Percentiles rank a stretch among this genome's conserved stretches.
These are phyloP conservation scores for Arachnopeziza araneosa DNA, from an alignment of 2,329 filamentous ascomycete genomes.

Conservation along the genomic window DNA sequence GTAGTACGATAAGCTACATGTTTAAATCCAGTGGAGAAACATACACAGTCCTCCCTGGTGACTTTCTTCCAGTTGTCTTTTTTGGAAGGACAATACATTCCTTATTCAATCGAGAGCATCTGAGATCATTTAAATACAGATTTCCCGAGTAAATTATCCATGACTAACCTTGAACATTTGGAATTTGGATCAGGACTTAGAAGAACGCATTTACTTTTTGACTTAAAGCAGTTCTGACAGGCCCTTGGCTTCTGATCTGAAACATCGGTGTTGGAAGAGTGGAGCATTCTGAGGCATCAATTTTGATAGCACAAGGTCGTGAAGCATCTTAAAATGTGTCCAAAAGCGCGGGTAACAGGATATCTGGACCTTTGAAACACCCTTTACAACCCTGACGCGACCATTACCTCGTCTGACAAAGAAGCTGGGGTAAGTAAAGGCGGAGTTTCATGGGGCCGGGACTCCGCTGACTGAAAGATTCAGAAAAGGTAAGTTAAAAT, in stretches of 20 bases:
- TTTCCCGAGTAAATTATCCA: background rate
- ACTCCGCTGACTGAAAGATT: no score
- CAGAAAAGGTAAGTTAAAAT: no score
- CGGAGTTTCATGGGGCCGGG: no score
- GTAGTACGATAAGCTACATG: background rate
- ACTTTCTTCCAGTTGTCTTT: constrained; percentile 16
- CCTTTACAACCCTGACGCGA: no score
- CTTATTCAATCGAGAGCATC: constrained; percentile 20
- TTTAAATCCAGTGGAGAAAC: background rate
- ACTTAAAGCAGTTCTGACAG: background rate
- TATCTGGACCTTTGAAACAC: no score
- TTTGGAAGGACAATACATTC: constrained; percentile 16
- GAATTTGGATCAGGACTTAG: constrained; percentile 1
- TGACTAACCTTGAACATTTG: constrained; percentile 15
- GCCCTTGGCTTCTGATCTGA: background rate
- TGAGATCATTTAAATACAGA: constrained; percentile 1
- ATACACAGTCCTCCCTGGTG: constrained; percentile 17
- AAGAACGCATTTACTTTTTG: constrained; percentile 21
- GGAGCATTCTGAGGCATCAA: background rate
- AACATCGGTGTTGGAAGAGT: background rate
- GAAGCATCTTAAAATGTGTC: background rate
- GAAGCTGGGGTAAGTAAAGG: no score
- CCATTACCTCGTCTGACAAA: no score
- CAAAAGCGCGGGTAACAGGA: background rate
- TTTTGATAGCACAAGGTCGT: background rate